Evolutionary conservation across 805 yeast species (phyloP).

Genomic region (Wickerhamomyces tratensis): DNA sequence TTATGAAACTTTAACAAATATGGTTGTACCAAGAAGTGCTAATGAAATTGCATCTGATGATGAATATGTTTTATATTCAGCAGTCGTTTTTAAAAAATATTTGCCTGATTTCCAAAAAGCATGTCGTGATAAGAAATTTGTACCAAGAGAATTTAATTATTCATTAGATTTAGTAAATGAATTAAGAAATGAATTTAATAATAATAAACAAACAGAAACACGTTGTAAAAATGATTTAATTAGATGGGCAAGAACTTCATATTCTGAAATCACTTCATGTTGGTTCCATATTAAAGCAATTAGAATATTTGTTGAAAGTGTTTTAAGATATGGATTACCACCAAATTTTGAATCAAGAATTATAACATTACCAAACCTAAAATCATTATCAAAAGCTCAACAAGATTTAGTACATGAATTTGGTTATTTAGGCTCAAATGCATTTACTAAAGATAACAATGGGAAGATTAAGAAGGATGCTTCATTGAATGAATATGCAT

Average conservation of each 20-base stretch:
- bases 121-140: constrained; percentile 79
- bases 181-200: constrained; percentile 69
- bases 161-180: constrained; percentile 67
- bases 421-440: constrained; percentile 89
- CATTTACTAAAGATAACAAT: constrained; percentile 57
- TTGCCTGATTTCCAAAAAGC: constrained; percentile 57
- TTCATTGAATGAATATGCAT: constrained; percentile 77
- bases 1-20: constrained; percentile 69
- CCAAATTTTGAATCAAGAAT: constrained; percentile 66
- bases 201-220: constrained; percentile 66
- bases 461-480: constrained; percentile 57
- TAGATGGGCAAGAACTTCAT: constrained; percentile 84
- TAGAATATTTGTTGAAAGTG: constrained; percentile 85
- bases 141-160: constrained; percentile 87
- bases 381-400: constrained; percentile 47
- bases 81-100: constrained; percentile 78
- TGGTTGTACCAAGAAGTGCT: constrained; percentile 93
- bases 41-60: constrained; percentile 56
- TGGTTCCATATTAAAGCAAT: constrained; percentile 89
- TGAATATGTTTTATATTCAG: constrained; percentile 66
- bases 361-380: constrained; percentile 33
- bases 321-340: constrained; percentile 93
- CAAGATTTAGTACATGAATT: constrained; percentile 62
- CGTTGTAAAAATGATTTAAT: constrained; percentile 67
- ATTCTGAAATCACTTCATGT: constrained; percentile 69